Base-by-base conservation (phyloP, 495 filamentous ascomycete genomes). In the Hypomontagnella monticulosa region DNA sequence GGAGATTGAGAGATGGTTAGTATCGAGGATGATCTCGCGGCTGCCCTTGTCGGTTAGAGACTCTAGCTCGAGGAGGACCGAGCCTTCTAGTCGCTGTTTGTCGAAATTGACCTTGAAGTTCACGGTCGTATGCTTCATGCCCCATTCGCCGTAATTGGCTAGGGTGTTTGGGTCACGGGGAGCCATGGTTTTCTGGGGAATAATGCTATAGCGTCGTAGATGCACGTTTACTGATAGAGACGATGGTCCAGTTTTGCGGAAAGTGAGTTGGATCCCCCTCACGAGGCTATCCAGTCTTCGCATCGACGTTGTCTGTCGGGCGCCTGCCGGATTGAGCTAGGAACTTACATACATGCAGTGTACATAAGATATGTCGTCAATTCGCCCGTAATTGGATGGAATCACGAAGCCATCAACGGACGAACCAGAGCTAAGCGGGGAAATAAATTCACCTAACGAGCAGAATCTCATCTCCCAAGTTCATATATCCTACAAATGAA, bases 151-250 rank as follows among this genome's bases (percentile, higher is more conserved):
- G 78, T 97, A 96, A 78, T 99, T 99, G 71, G 91, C 90, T 14
- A 95, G 80, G 20, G 94, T 97, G 73, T 93, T 97, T 11, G 93
- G 93, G 76, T 99, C 94, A 69, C 90, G 85, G n/a, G 83, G 69
- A 32, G 82, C 78, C 78, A 86, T 88, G 48, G 71, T 80, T 50
- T 76, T 79, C 49, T 70, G 70, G 37, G 80, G 59, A 16, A 36
- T 27, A 43, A 60, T 23, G 27, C 65, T 69, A 47, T 57, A 60
- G 16, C 51, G 53, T 66, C 57, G 57, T 9, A 58, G 46, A 51
- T 63, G 71, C n/a, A 70, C 30, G 47, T 68, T 62, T 37, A 42
- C 56, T 33, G 43, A 61, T 19, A 46, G 52, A 32, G 10, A 41
- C 11, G 49, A 33, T 37, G 57, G 59, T 63, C 19, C 55, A 37